phyloP scores from a whole-genome alignment of 192 early-diverging fungal genomes.

The Bifiguratus adelaidae region DNA sequence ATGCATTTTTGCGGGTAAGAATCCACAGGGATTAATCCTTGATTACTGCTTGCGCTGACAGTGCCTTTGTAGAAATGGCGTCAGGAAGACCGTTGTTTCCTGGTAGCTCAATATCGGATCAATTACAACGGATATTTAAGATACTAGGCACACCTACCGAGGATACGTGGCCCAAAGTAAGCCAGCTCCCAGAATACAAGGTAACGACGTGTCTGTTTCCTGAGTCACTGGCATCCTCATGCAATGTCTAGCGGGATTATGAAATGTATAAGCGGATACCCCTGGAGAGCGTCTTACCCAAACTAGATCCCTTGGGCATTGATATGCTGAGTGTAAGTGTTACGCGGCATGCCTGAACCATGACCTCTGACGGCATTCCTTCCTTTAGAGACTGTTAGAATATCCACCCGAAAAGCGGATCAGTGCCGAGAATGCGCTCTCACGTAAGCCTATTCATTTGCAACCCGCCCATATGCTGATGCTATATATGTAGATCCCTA shows the following conservation, averaged over 20 bases:
- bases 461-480: not conserved
- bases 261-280: slow-evolving; percentile 25
- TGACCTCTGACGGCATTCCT: not conserved
- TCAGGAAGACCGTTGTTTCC: slow-evolving; percentile 86
- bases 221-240: not conserved
- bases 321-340: slow-evolving; percentile 64
- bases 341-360: not conserved
- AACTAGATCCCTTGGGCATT: slow-evolving; percentile 75
- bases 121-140: slow-evolving; percentile 87
- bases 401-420: slow-evolving; percentile 75
- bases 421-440: slow-evolving; percentile 65
- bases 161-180: slow-evolving; percentile 76
- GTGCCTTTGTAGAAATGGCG: slow-evolving; percentile 53
- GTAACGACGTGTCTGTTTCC: slow-evolving; percentile 27
- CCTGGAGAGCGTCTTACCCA: slow-evolving; percentile 69
- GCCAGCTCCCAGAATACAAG: slow-evolving; percentile 83
- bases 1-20: slow-evolving; percentile 70
- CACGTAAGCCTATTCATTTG: slow-evolving; percentile 8
- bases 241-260: not conserved
- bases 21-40: not conserved
- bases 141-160: slow-evolving; percentile 75
- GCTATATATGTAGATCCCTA: slow-evolving; percentile 14
- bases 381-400: slow-evolving; percentile 42
- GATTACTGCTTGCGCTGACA: not conserved
- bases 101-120: slow-evolving; percentile 80